Evolutionary conservation across 257 asterid genomes (phyloP).

Genomic region (Capsicum rhomboideum): DNA sequence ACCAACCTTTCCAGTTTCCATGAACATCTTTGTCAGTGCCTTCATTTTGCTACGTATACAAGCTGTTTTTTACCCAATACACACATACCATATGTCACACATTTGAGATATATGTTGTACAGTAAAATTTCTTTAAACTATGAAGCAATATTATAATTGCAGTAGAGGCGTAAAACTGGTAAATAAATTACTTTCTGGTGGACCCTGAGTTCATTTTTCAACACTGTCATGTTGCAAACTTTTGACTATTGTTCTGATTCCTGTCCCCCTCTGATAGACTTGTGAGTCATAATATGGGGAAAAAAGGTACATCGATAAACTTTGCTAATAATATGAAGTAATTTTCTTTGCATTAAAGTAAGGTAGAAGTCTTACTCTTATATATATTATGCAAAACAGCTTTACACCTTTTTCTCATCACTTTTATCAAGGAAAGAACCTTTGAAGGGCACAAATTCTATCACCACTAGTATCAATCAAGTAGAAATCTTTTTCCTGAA

Average conservation of each 20-base stretch:
- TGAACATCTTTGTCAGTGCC: no score
- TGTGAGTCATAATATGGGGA: conserved; percentile 3
- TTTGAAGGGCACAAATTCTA: not conserved
- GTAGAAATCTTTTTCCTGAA: not conserved
- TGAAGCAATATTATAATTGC: not conserved
- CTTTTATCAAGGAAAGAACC: conserved; percentile 38
- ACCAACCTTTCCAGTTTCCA: no score
- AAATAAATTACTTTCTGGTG: not conserved
- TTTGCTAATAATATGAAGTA: not conserved
- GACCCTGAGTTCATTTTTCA: conserved; percentile 2
- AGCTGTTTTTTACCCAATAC: no score
- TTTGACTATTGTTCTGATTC: conserved; percentile 32
- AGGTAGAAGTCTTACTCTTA: not conserved
- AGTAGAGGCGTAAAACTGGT: not conserved
- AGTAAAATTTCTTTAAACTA: not conserved
- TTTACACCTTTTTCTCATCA: conserved; percentile 19
- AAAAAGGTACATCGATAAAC: not conserved
- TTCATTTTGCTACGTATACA: no score
- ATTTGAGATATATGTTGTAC: not conserved
- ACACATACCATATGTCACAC: not conserved
- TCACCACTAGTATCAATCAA: conserved; percentile 5
- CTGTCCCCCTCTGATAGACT: conserved; percentile 29
- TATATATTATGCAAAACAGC: conserved; percentile 20
- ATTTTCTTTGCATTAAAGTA: conserved; percentile 8
- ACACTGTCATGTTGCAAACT: conserved; percentile 16